A percentile compares a stretch with the other conserved stretches of the same genome.
phyloP scores from a whole-genome alignment of 257 asterid genomes.

The Primulina huaijiensis region DNA sequence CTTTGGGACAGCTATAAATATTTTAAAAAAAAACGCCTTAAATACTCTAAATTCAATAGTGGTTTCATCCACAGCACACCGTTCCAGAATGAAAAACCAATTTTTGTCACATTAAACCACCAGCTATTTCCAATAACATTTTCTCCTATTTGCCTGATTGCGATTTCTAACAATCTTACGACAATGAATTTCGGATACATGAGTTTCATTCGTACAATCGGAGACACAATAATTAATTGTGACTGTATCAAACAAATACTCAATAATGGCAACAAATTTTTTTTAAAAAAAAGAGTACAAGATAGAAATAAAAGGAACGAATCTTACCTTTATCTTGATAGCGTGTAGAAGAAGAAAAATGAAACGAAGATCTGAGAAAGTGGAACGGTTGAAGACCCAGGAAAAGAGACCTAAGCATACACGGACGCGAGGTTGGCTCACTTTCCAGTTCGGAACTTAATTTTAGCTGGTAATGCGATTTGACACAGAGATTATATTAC shows the following conservation, averaged over 20 bases:
- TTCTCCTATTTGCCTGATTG: background rate
- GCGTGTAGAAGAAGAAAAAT: background rate
- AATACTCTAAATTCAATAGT: constrained; percentile 8
- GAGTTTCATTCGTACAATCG: background rate
- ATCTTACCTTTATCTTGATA: too few relatives aligned
- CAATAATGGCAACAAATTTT: background rate
- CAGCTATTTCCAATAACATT: background rate
- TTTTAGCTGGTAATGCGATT: too few relatives aligned
- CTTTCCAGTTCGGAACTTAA: background rate
- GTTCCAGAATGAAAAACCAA: constrained; percentile 1
- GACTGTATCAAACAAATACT: background rate
- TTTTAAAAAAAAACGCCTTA: too few relatives aligned
- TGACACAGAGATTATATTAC: too few relatives aligned
- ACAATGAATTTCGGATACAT: background rate
- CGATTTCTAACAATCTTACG: background rate
- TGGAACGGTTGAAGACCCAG: background rate
- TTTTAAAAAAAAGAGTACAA: background rate
- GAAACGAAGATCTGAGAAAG: background rate
- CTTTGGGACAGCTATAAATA: background rate
- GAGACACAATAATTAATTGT: background rate
- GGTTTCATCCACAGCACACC: background rate
- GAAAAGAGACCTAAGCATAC: background rate
- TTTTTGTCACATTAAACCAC: background rate
- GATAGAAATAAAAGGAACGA: too few relatives aligned
- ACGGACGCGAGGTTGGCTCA: background rate